These are phyloP conservation scores for Calonectria montana DNA, from an alignment of 2,329 filamentous ascomycete genomes.

Conservation along the genomic window DNA sequence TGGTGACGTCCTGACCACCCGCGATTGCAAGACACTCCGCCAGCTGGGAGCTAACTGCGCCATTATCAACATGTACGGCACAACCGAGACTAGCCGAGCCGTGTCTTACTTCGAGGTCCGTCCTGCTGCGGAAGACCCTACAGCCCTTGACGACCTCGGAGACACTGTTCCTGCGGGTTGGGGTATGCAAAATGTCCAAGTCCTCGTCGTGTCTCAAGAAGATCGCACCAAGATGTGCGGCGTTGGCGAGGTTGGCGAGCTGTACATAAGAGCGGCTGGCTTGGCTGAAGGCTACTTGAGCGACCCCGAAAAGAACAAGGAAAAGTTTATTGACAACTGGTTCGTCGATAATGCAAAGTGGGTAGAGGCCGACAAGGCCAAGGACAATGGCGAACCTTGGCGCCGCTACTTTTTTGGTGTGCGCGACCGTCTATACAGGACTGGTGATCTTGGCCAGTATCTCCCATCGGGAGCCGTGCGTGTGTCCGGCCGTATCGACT, in stretches of 20 bases:
- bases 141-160: constrained; percentile 54
- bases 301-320: constrained; percentile 67
- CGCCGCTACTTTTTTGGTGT: constrained; percentile 81
- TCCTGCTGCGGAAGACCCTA: constrained; percentile 70
- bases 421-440: constrained; percentile 86
- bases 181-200: constrained; percentile 90
- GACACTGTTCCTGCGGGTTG: constrained; percentile 86
- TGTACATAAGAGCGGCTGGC: constrained; percentile 84
- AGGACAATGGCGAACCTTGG: constrained; percentile 77
- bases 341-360: constrained; percentile 81
- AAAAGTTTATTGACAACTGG: constrained; percentile 89
- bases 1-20: constrained; percentile 87
- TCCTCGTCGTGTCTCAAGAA: constrained; percentile 82
- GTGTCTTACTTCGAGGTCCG: constrained; percentile 88
- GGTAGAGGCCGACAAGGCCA: constrained; percentile 71
- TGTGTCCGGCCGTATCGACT: constrained; percentile 83
- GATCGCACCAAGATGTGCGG: constrained; percentile 76
- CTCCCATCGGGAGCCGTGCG: constrained; percentile 76
- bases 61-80: constrained; percentile 36
- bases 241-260: constrained; percentile 85
- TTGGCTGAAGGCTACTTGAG: constrained; percentile 84
- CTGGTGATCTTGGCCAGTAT: constrained; percentile 79
- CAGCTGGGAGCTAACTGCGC: constrained; percentile 76
- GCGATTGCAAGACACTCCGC: constrained; percentile 83
- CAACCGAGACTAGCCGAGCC: constrained; percentile 63